Evolutionary conservation across 225 moss, liverwort and hornwort species (phyloP).

Genomic region (Bryoerythrophyllum caledonicum): DNA sequence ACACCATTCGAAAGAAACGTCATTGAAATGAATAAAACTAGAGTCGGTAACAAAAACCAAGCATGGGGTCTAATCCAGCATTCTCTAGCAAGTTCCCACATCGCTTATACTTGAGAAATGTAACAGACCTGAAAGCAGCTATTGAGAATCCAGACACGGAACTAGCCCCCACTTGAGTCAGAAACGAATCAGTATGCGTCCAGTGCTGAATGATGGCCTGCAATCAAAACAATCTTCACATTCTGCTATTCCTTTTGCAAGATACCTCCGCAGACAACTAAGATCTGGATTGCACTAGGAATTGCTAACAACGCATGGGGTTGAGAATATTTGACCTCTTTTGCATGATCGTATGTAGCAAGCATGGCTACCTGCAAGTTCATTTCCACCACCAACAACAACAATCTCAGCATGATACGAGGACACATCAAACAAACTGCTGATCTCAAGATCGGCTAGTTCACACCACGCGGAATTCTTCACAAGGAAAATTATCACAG

Average conservation of each 20-base stretch:
- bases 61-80: neutral
- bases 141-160: constrained; percentile 56
- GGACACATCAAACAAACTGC: neutral
- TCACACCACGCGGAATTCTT: neutral
- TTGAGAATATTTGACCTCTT: constrained; percentile 38
- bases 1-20: neutral
- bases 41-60: neutral
- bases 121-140: constrained; percentile 54
- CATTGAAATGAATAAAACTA: neutral
- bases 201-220: constrained; percentile 51
- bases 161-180: constrained; percentile 49
- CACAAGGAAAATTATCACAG: neutral
- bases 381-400: neutral
- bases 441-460: neutral
- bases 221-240: constrained; percentile 5
- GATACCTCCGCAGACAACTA: neutral
- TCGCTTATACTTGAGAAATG: neutral
- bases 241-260: neutral
- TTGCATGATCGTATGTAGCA: constrained; percentile 56
- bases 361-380: constrained; percentile 49
- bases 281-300: neutral
- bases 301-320: neutral
- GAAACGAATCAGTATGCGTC: constrained; percentile 44
- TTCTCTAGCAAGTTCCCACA: neutral
- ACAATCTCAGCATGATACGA: neutral